phyloP scores from a whole-genome alignment of 495 filamentous ascomycete species.

The Extremus antarcticus region DNA sequence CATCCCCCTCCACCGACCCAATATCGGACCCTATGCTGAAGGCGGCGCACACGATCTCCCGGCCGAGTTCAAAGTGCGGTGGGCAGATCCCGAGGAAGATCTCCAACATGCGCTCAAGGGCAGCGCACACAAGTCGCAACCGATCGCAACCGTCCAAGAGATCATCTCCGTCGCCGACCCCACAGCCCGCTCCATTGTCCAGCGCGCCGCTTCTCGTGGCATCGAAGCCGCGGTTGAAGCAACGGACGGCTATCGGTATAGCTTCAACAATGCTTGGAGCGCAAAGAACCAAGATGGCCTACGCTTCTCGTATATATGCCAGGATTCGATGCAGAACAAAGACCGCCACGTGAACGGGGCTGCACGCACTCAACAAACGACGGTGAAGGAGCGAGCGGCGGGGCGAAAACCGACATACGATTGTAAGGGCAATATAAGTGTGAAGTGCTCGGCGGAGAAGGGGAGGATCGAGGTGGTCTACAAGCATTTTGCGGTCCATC shows the following conservation, averaged over 20 bases:
- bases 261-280: slow-evolving; percentile 14
- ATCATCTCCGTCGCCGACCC: neutral
- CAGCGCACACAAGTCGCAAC: neutral
- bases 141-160: neutral
- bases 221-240: slow-evolving; percentile 18
- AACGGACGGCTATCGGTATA: slow-evolving; percentile 19
- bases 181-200: slow-evolving; percentile 10
- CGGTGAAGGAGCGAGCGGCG: slow-evolving; percentile 1
- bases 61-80: slow-evolving; percentile 11
- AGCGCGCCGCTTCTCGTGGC: slow-evolving; percentile 18
- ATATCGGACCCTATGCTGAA: slow-evolving; percentile 16
- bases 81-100: slow-evolving; percentile 8
- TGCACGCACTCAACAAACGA: slow-evolving; percentile 9
- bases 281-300: slow-evolving; percentile 17
- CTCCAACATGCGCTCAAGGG: neutral
- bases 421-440: slow-evolving; percentile 20
- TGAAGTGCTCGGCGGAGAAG: slow-evolving; percentile 12
- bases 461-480: slow-evolving; percentile 15
- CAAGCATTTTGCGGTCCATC: slow-evolving; percentile 17
- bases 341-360: slow-evolving; percentile 21
- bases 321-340: slow-evolving; percentile 23
- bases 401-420: slow-evolving; percentile 20
- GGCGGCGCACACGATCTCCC: slow-evolving; percentile 16
- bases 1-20: slow-evolving; percentile 11
- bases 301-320: slow-evolving; percentile 17